phyloP scores from a whole-genome alignment of 2,329 filamentous ascomycete genomes.

The Botrytis cinerea region DNA sequence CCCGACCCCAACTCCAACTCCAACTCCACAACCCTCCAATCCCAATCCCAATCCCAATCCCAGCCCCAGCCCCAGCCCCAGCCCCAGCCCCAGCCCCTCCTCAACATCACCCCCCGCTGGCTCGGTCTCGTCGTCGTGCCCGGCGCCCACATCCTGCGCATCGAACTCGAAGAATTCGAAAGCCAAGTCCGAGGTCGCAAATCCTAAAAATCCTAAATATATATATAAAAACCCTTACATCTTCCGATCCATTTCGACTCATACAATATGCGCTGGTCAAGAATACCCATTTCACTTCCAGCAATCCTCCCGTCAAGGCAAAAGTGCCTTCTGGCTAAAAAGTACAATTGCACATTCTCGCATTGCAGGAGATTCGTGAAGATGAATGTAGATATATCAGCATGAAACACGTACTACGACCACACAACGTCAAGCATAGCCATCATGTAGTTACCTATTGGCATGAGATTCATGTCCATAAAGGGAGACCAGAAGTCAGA shows the following conservation, averaged over 20 bases:
- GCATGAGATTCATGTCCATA: too few species aligned
- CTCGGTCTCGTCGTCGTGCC: constrained; percentile 89
- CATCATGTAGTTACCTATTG: neutral
- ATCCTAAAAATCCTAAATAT: neutral
- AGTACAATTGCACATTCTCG: neutral
- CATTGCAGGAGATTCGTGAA: too few species aligned
- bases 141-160: constrained; percentile 79
- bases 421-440: neutral
- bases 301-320: neutral
- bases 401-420: neutral
- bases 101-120: constrained; percentile 72
- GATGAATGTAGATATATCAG: neutral
- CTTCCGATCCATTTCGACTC: neutral
- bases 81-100: neutral
- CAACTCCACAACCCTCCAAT: neutral
- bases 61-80: neutral
- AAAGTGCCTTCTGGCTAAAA: neutral
- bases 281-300: neutral
- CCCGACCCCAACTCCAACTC: constrained; percentile 39
- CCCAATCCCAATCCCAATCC: too few species aligned
- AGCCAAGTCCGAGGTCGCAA: constrained; percentile 44
- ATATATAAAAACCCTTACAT: neutral
- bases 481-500: neutral
- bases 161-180: constrained; percentile 79
- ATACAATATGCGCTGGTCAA: neutral